Conservation (phyloP, 2,329 filamentous ascomycete genomes). For the Monosporascus sp. region DNA sequence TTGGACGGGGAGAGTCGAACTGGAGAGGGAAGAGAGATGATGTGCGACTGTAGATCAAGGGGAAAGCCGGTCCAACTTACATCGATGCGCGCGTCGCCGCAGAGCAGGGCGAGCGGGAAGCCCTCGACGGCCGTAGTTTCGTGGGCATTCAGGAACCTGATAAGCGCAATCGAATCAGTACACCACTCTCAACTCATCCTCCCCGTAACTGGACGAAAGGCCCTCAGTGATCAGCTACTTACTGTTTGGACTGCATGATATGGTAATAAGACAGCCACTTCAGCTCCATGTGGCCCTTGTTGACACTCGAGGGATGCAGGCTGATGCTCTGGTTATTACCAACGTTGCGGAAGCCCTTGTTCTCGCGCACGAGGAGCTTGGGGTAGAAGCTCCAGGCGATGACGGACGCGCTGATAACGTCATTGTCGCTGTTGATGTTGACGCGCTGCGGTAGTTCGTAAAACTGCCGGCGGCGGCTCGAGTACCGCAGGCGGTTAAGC, state of each 20-base stretch:
- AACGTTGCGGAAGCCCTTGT: slow-evolving; percentile 82
- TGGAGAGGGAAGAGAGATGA: neutral
- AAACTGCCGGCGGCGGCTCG: slow-evolving; percentile 64
- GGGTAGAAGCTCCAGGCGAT: slow-evolving; percentile 96
- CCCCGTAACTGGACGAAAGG: slow-evolving; percentile 3
- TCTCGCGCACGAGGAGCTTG: slow-evolving; percentile 77
- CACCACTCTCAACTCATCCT: no score
- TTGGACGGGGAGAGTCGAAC: neutral
- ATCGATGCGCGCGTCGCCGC: slow-evolving; percentile 84
- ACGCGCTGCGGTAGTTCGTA: slow-evolving; percentile 75
- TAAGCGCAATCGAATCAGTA: no score
- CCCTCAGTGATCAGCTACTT: slow-evolving; percentile 28
- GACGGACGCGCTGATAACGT: slow-evolving; percentile 71
- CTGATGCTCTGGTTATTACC: slow-evolving; percentile 88
- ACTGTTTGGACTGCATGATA: slow-evolving; percentile 88
- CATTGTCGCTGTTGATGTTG: slow-evolving; percentile 72
- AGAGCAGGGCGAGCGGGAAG: slow-evolving; percentile 76
- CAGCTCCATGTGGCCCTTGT: slow-evolving; percentile 62
- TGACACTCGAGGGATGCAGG: slow-evolving; percentile 83
- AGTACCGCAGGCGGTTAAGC: slow-evolving; percentile 64
- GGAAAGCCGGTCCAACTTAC: slow-evolving; percentile 36
- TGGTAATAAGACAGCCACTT: slow-evolving; percentile 93
- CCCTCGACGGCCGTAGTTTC: slow-evolving; percentile 78
- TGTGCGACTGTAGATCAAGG: neutral
- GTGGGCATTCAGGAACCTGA: slow-evolving; percentile 80